Base-by-base conservation (phyloP, 495 filamentous ascomycete species). In the Trichoderma asperelloides region DNA sequence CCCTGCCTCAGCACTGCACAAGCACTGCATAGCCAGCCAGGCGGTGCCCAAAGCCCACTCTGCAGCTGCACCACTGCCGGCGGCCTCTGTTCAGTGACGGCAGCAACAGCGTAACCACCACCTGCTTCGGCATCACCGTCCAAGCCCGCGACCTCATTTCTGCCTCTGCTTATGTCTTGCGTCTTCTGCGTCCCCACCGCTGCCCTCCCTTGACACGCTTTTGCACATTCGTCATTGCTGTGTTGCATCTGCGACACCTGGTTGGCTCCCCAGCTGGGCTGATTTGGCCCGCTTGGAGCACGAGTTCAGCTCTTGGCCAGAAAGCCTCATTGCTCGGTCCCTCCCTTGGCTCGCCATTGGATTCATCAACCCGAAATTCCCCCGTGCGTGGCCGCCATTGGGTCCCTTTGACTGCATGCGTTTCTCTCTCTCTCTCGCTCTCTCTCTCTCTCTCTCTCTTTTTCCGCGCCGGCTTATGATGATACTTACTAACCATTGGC, bases 371-470 rank as follows among this genome's bases (percentile, higher is more conserved):
- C 49, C 49, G 6, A n/a, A 11, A 3, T 5, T 55, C 21, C 49
- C 49, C n/a, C 23, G 9, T 18, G 8, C 55, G 27, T 33, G 15
- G 16, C 9, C 16, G 27, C 25, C 55, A 60, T 30, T 60, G 55
- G 55, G 30, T 18, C 23, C 15, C 33, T 9, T 51, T 23, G 3
- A 15, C 12, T 25, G 55, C 49, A 55, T n/a, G 43, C 43, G 16
- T 0, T 84, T 63, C 81, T 77, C 76, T 83, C 81, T 80, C 87
- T 86, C 86, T 80, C 81, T 84, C 88, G 78, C 84, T 63, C 81
- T 77, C 76, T 83, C 81, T 80, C 87, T 86, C 86, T 80, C 81
- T 84, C 88, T 84, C 85, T 80, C 81, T 82, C 77, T 72, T 72
- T 73, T 72, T 66, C 66, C 28, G 5, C 37, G 27, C 49, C 63